These are phyloP conservation scores for Primulina tabacum DNA, from an alignment of 257 asterid species.

Conservation along the genomic window DNA sequence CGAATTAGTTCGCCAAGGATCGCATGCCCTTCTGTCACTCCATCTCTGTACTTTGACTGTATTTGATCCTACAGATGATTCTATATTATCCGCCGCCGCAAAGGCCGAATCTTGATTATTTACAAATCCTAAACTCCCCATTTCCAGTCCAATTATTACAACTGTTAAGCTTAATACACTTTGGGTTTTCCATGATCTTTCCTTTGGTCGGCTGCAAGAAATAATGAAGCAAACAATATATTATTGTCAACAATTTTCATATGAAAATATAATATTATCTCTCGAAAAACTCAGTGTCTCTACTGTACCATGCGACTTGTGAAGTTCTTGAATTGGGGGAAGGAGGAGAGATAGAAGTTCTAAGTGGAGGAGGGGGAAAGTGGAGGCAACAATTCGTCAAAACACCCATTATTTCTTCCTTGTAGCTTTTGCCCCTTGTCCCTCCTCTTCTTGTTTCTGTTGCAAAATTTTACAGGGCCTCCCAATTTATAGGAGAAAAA, in stretches of 20 bases:
- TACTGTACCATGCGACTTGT: constrained; percentile 32
- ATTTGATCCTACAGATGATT: constrained; percentile 3
- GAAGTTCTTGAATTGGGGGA: constrained; percentile 25
- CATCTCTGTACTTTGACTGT: constrained; percentile 24
- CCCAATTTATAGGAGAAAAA: background rate
- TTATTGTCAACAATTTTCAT: too few relatives aligned
- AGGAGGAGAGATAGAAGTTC: constrained; percentile 18
- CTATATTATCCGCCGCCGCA: constrained; percentile 22
- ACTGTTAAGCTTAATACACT: constrained; percentile 13
- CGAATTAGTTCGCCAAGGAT: constrained; percentile 40
- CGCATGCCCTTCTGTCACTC: constrained; percentile 41
- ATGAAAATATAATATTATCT: too few relatives aligned
- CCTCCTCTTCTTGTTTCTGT: background rate
- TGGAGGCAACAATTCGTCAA: constrained; percentile 51
- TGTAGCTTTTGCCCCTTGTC: background rate
- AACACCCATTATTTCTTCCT: constrained; percentile 38
- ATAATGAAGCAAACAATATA: background rate
- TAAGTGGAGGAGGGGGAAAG: constrained; percentile 33
- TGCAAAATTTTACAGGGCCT: background rate
- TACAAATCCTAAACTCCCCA: constrained; percentile 8
- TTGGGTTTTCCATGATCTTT: constrained; percentile 32
- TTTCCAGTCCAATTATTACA: constrained; percentile 28
- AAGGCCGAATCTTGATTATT: constrained; percentile 6
- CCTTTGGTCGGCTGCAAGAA: constrained; percentile 13
- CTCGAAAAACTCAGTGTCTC: too few relatives aligned